Conservation (phyloP, 257 asterid species). For the Cordia subcordata region DNA sequence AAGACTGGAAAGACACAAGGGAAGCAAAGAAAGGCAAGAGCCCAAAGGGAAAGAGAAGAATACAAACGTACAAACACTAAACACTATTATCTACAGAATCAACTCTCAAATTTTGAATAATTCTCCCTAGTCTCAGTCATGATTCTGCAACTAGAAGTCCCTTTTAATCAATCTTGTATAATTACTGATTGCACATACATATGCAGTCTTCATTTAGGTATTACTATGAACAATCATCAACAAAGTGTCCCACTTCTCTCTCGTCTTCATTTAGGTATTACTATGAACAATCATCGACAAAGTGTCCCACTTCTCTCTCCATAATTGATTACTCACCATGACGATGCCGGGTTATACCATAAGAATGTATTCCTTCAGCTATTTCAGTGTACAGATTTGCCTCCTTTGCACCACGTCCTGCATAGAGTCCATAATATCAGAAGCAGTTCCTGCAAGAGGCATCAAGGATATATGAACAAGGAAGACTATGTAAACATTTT, state of each 20-base stretch:
- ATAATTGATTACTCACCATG: slow-evolving; percentile 63
- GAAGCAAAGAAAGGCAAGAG: not conserved
- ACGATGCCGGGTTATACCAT: slow-evolving; percentile 81
- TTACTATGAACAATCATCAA: not conserved
- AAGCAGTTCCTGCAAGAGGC: slow-evolving; percentile 9
- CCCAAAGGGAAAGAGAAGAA: not conserved
- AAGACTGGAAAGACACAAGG: too few relatives aligned
- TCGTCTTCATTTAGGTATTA: not conserved
- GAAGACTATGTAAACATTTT: slow-evolving; percentile 13
- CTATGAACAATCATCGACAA: not conserved
- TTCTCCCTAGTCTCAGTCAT: not conserved
- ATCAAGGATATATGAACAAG: not conserved
- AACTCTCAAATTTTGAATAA: not conserved
- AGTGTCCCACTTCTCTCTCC: not conserved
- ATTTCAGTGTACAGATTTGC: slow-evolving; percentile 90
- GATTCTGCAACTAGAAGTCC: not conserved
- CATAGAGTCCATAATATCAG: slow-evolving; percentile 11
- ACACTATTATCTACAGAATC: not conserved
- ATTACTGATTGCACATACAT: not conserved
- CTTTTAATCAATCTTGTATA: not conserved
- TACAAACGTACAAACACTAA: not conserved
- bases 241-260: not conserved
- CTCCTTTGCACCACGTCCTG: slow-evolving; percentile 97
- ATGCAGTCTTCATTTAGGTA: too few relatives aligned
- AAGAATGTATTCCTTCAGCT: slow-evolving; percentile 94